Evolutionary conservation across 2,329 filamentous ascomycete genomes (phyloP), one percentile per base, ranked within the genome.

Genomic region (Lachnellula hyalina): DNA sequence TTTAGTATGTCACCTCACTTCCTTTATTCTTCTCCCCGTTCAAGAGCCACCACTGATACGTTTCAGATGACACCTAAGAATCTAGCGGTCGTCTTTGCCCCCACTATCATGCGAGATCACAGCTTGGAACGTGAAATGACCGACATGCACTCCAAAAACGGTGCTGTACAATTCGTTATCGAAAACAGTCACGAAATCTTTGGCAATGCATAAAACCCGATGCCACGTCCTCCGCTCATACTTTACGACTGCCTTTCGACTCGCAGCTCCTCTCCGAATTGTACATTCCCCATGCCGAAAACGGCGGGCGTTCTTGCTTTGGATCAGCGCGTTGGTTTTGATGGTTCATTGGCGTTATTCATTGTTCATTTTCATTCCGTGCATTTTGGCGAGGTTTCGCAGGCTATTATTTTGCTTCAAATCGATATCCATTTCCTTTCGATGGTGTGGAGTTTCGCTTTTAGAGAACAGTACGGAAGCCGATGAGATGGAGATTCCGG

Each of bases 111-210:
- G 90, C 84, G 93, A 63, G 91, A 95, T 54, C 80, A 85, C 68
- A 93, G 87, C 66, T 82, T 97, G 58, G 90, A 96, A 71, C 85
- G 91, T 58, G 94, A 99, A 72, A 95, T 99, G 85, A 93, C 86
- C 32, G 94, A 99, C 70, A 96, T 96, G 79, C 89, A 94, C 69
- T 82, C 86, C 64, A 96, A 97, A 80, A 96, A 96, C 65, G 80
- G 87, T 61, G 90, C 90, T 5, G 86, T 97, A 62, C 92, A 96
- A 74, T 96, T 94, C 66, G 79, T 99, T 68, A 87, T 97, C 61
- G 93, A 97, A 70, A 88, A 96, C 71, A 91, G 88, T 69, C 82
- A 90, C 66, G 82, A 80, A 63, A 88, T 96, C 57, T 97, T 96
- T 70, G 75, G 52, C 14, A 51, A 53, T 49, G 53, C 55, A 35